Conservation (phyloP, 129 eudicot genomes). For the Erigeron canadensis region DNA sequence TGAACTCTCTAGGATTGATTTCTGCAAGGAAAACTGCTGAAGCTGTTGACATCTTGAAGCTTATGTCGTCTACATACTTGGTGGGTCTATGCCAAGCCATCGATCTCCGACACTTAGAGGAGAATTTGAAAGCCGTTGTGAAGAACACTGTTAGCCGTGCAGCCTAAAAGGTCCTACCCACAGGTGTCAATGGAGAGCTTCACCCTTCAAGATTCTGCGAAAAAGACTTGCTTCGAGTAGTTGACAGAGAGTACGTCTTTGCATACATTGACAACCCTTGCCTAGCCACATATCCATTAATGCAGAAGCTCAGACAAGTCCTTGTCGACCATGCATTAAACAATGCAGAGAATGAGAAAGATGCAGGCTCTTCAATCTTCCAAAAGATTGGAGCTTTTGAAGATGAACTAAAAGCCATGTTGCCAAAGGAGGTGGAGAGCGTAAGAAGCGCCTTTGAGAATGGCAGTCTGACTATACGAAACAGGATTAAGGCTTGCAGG, state of each 20-base stretch:
- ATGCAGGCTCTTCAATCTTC: conserved; percentile 43
- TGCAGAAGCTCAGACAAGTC: conserved; percentile 41
- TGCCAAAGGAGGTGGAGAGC: conserved; percentile 21
- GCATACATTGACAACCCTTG: conserved; percentile 61
- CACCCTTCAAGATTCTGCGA: conserved; percentile 25
- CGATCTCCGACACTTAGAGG: conserved; percentile 27
- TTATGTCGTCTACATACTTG: conserved; percentile 18
- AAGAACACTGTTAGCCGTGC: conserved; percentile 28
- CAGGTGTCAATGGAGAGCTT: conserved; percentile 18
- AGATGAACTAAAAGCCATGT: conserved; percentile 34
- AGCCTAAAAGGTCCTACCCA: conserved; percentile 23
- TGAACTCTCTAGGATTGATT: conserved; percentile 53
- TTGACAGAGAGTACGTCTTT: conserved; percentile 51
- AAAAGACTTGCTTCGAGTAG: conserved; percentile 46
- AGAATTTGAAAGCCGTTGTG: conserved; percentile 17
- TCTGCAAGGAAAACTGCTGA: conserved; percentile 52
- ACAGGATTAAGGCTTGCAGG: conserved; percentile 23
- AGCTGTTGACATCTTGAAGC: conserved; percentile 48
- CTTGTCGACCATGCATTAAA: conserved; percentile 52
- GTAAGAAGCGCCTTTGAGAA: conserved; percentile 14
- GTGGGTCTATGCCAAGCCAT: conserved; percentile 25
- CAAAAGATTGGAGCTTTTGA: conserved; percentile 51
- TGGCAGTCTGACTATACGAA: conserved; percentile 3
- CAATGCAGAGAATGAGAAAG: conserved; percentile 35
- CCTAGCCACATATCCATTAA: conserved; percentile 42